Evolutionary conservation across 768 basidiomycete genomes (phyloP), one percentile per base, ranked within the genome.

Genomic region (Termitomyces sp.): DNA sequence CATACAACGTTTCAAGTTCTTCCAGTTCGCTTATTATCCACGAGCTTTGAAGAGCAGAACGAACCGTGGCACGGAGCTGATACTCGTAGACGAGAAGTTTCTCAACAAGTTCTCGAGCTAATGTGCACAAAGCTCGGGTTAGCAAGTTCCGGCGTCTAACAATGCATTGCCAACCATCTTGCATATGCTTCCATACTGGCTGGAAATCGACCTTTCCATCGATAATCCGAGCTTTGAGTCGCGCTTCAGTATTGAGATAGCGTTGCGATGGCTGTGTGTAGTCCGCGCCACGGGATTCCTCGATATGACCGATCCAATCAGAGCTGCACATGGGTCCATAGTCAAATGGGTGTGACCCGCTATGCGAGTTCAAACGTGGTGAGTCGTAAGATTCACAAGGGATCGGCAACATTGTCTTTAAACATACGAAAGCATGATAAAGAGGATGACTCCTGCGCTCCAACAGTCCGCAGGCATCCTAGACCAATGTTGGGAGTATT

Each of bases 391-490:
- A 37, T 33, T 14, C 27, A 1, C 20, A 30, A 44, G 42, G 22
- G 20, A 53, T 18, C 4, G 24, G 5, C 20, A 32, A 22, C 8
- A 34, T 14, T 13, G 12, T 18, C n/a, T 30, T 12, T 9, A 24
- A 39, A 79, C 89, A 59, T 73, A 93, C 92, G 83, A 81, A 49
- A 94, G 75, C 90, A 93, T 93, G 56, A 91, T 85, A 62, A 87
- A 93, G 52, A 93, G 72, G 53, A 90, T 85, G 5, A 93, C 82
- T 5, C 92, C 92, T 13, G 88, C 82, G 63, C 91, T 92, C 92
- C 92, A 94, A 65, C 91, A 93, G 70, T 94, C 92, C 3, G 91
- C 82, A n/a, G 91, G 89, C 87, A 93, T 88, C 20, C 90, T 90
- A 71, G 40, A 40, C 13, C 20, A n/a, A 46, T 14, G 56, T 18